phyloP scores from a whole-genome alignment of 164 flowering plant genomes.

The Stephania japonica region DNA sequence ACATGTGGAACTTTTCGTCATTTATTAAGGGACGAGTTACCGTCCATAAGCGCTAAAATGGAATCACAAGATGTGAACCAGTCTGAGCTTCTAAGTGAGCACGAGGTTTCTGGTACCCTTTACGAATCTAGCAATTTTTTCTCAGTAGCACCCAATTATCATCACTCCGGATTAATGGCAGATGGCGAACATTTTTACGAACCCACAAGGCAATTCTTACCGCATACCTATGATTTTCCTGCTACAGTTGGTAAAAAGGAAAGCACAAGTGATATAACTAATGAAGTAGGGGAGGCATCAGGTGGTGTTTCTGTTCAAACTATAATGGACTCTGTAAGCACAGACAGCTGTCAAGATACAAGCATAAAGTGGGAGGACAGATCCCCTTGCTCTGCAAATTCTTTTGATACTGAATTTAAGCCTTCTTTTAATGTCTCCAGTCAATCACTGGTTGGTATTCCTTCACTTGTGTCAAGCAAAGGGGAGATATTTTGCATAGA shows the following conservation, averaged over 20 bases:
- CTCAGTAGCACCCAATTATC: slow-evolving; percentile 15
- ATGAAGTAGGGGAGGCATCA: slow-evolving; percentile 17
- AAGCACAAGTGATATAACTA: slow-evolving; percentile 9
- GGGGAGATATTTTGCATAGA: slow-evolving; percentile 12
- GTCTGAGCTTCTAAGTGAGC: slow-evolving; percentile 15
- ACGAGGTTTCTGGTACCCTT: slow-evolving; percentile 17
- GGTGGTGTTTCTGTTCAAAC: slow-evolving; percentile 10
- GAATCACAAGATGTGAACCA: slow-evolving; percentile 15
- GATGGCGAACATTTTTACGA: slow-evolving; percentile 11
- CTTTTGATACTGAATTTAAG: slow-evolving; percentile 14
- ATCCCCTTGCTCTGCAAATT: slow-evolving; percentile 13
- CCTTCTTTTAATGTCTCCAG: slow-evolving; percentile 4
- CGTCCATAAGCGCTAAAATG: slow-evolving; percentile 17
- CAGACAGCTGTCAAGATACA: slow-evolving; percentile 7
- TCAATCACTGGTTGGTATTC: slow-evolving; percentile 10
- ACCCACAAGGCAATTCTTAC: slow-evolving; percentile 3
- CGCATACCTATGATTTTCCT: slow-evolving; percentile 14
- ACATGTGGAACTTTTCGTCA: slow-evolving; percentile 16
- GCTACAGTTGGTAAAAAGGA: slow-evolving; percentile 12
- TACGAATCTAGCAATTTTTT: slow-evolving; percentile 14
- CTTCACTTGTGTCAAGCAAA: slow-evolving; percentile 8
- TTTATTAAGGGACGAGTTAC: slow-evolving; percentile 12
- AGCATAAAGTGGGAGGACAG: slow-evolving; percentile 18
- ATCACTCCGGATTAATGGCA: neutral
- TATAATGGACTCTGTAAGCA: slow-evolving; percentile 14